A percentile compares a stretch with the other conserved stretches of the same genome.
These are phyloP conservation scores for Aspergillus sp. DNA, from an alignment of 2,329 filamentous ascomycete species.

Conservation along the genomic window DNA sequence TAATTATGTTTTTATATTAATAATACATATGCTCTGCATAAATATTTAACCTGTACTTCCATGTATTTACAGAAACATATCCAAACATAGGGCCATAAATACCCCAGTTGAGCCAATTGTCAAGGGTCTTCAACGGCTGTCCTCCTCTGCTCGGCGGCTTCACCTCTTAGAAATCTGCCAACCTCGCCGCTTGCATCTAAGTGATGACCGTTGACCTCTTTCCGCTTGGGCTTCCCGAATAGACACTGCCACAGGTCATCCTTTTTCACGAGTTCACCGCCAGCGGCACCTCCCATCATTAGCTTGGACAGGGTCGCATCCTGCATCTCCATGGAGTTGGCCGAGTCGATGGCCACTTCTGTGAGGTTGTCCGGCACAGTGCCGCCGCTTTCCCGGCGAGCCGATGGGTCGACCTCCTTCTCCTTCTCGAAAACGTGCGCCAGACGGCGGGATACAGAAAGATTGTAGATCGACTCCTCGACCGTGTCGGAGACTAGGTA, in stretches of 20 bases:
- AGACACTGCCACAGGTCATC: conserved; percentile 82
- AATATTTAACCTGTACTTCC: too few species aligned
- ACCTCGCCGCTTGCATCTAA: conserved; percentile 35
- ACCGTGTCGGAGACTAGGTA: conserved; percentile 87
- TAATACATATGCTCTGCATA: too few species aligned
- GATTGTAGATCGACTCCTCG: conserved; percentile 81
- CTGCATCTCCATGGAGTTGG: conserved; percentile 76
- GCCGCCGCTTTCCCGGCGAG: conserved; percentile 6
- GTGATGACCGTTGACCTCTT: conserved; percentile 8
- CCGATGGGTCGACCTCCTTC: conserved; percentile 19
- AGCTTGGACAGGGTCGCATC: conserved; percentile 60
- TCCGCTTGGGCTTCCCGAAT: conserved; percentile 52
- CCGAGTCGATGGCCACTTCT: conserved; percentile 63
- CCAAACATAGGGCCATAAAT: too few species aligned
- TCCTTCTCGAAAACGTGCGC: conserved; percentile 57
- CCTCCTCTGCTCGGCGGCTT: conserved; percentile 45
- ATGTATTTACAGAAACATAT: too few species aligned
- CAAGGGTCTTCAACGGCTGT: too few species aligned
- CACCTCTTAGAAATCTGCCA: conserved; percentile 42
- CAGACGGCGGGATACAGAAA: conserved; percentile 69
- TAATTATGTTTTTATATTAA: neutral
- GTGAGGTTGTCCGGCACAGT: conserved; percentile 26
- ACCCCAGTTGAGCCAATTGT: too few species aligned
- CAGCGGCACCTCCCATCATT: conserved; percentile 58
- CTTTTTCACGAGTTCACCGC: conserved; percentile 70